Evolutionary conservation across 1,284 basidiomycete genomes (phyloP).

Genomic region (Rhodotorula sp.): DNA sequence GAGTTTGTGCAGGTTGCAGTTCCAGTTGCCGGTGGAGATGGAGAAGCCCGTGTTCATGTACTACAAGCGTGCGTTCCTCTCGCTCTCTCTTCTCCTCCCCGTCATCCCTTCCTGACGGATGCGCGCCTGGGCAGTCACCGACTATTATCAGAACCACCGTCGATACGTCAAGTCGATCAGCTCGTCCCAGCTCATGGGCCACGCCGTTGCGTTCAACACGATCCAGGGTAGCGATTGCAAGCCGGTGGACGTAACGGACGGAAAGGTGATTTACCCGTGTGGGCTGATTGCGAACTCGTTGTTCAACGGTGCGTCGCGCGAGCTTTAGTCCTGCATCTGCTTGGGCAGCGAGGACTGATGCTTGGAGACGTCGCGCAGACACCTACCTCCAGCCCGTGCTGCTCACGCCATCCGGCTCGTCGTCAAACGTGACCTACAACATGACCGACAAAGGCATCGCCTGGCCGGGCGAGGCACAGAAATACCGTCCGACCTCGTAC

Average conservation of each 20-base stretch:
- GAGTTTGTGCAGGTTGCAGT: slow-evolving; percentile 66
- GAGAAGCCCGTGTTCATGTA: slow-evolving; percentile 81
- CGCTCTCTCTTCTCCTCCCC: neutral
- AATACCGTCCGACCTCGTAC: slow-evolving; percentile 61
- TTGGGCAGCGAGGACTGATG: too few species aligned
- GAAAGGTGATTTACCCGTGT: slow-evolving; percentile 81
- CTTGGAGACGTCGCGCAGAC: slow-evolving; percentile 61
- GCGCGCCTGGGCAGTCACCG: slow-evolving; percentile 45
- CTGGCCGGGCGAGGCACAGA: slow-evolving; percentile 90
- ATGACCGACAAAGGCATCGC: slow-evolving; percentile 83
- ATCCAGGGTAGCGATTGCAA: slow-evolving; percentile 81
- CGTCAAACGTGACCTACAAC: slow-evolving; percentile 58
- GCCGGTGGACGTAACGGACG: slow-evolving; percentile 65
- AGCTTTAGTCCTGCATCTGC: too few species aligned
- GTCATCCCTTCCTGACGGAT: neutral
- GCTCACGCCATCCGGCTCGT: slow-evolving; percentile 57
- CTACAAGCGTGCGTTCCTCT: slow-evolving; percentile 79
- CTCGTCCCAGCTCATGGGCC: slow-evolving; percentile 79
- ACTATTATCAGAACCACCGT: slow-evolving; percentile 91
- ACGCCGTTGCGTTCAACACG: slow-evolving; percentile 57
- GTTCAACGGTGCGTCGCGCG: slow-evolving; percentile 75
- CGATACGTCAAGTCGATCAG: slow-evolving; percentile 93
- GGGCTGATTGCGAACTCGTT: slow-evolving; percentile 97
- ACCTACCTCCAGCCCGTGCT: slow-evolving; percentile 69
- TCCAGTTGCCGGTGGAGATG: slow-evolving; percentile 77